These are phyloP conservation scores for Trametes meyenii DNA, from an alignment of 768 basidiomycete genomes.

Conservation along the genomic window DNA sequence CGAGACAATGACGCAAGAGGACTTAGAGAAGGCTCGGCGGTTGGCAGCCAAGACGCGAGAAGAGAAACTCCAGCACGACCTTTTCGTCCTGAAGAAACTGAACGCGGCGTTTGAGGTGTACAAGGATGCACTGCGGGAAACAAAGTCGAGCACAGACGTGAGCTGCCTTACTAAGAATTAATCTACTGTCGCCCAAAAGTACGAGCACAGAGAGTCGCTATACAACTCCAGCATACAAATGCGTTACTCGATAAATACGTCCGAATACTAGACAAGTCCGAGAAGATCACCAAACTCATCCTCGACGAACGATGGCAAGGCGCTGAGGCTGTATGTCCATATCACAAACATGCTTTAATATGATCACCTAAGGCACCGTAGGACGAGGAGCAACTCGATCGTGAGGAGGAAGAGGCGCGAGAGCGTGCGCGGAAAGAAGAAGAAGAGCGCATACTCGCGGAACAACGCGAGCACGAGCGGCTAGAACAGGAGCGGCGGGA, in stretches of 20 bases:
- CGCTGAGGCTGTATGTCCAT: slow-evolving; percentile 61
- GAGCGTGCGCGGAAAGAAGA: slow-evolving; percentile 44
- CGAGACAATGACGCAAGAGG: slow-evolving; percentile 33
- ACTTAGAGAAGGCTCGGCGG: slow-evolving; percentile 29
- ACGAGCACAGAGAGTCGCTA: slow-evolving; percentile 53
- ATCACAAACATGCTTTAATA: background rate
- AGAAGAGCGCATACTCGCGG: slow-evolving; percentile 35
- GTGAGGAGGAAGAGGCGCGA: slow-evolving; percentile 41
- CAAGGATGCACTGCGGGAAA: slow-evolving; percentile 65
- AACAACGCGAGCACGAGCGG: slow-evolving; percentile 48
- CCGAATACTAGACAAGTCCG: slow-evolving; percentile 66
- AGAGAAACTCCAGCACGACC: slow-evolving; percentile 74
- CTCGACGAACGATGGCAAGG: slow-evolving; percentile 81
- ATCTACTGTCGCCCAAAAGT: background rate
- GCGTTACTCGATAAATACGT: slow-evolving; percentile 77
- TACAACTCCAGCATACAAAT: slow-evolving; percentile 72
- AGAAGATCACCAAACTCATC: slow-evolving; percentile 65
- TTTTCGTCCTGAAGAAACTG: slow-evolving; percentile 71
- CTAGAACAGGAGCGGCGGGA: slow-evolving; percentile 54
- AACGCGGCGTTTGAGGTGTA: slow-evolving; percentile 71
- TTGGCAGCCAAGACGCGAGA: slow-evolving; percentile 50
- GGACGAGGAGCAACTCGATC: slow-evolving; percentile 63
- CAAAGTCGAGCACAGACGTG: slow-evolving; percentile 74
- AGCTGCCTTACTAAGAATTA: slow-evolving; percentile 22
- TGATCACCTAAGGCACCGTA: slow-evolving; percentile 30